Evolutionary conservation across 306 rosid species (phyloP).

Genomic region (Morella rubra): DNA sequence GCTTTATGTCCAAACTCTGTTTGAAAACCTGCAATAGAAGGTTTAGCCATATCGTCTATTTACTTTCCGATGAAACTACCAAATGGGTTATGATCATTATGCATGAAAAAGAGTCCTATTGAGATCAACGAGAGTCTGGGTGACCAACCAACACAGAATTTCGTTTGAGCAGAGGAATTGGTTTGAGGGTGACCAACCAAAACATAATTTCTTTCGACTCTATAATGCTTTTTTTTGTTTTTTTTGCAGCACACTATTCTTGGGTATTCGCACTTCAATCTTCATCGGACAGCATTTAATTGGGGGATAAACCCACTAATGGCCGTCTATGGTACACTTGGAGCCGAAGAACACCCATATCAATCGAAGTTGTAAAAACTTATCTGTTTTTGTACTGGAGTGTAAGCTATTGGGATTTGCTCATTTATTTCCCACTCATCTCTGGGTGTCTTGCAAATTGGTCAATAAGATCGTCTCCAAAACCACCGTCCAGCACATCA

Average conservation of each 20-base stretch:
- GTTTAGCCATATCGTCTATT: background rate
- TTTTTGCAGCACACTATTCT: background rate
- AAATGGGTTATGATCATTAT: background rate
- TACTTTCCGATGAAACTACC: background rate
- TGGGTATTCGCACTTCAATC: background rate
- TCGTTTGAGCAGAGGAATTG: background rate
- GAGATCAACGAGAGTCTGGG: background rate
- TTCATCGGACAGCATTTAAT: background rate
- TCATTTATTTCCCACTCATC: background rate
- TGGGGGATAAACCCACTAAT: background rate
- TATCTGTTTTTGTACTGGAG: background rate
- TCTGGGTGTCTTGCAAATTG: background rate
- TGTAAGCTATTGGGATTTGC: background rate
- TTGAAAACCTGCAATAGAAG: background rate
- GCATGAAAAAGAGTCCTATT: background rate
- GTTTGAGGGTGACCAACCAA: too few species aligned
- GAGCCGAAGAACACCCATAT: background rate
- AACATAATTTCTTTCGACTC: background rate
- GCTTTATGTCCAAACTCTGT: background rate
- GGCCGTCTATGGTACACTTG: background rate
- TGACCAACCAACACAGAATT: background rate
- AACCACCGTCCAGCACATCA: background rate
- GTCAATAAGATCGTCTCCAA: background rate
- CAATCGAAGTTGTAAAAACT: background rate
- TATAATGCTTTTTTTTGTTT: background rate